Conservation (phyloP, 805 yeast genomes). For the Naumovozyma castellii region DNA sequence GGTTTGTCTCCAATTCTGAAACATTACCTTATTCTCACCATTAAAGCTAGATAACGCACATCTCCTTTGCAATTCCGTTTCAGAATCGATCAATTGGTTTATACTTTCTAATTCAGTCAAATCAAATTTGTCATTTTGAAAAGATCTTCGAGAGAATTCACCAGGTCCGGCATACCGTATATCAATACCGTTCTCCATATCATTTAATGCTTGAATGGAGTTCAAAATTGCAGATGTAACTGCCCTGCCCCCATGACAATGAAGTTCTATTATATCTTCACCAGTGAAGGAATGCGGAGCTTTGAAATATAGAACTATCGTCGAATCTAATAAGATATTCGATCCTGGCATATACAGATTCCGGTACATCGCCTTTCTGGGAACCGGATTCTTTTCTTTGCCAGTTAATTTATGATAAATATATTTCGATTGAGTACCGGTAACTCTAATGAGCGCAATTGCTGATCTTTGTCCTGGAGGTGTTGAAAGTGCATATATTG, state of each 20-base stretch:
- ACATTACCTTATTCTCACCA: slow-evolving; percentile 52
- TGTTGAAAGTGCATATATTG: slow-evolving; percentile 87
- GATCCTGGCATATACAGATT: slow-evolving; percentile 36
- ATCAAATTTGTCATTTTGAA: slow-evolving; percentile 74
- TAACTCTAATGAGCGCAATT: slow-evolving; percentile 71
- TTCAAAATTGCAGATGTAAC: slow-evolving; percentile 59
- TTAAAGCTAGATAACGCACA: slow-evolving; percentile 66
- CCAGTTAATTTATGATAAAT: slow-evolving; percentile 42
- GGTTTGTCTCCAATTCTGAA: slow-evolving; percentile 55
- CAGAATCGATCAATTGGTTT: slow-evolving; percentile 81
- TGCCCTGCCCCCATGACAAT: slow-evolving; percentile 89
- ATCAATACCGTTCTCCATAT: slow-evolving; percentile 29
- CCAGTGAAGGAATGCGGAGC: slow-evolving; percentile 84
- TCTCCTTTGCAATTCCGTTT: slow-evolving; percentile 78
- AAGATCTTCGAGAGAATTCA: slow-evolving; percentile 83
- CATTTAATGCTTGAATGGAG: slow-evolving; percentile 49
- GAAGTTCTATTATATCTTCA: slow-evolving; percentile 83
- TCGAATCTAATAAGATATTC: slow-evolving; percentile 56
- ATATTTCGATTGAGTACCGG: slow-evolving; percentile 54
- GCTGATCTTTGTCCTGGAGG: slow-evolving; percentile 67
- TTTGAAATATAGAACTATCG: slow-evolving; percentile 58
- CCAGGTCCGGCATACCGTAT: slow-evolving; percentile 87
- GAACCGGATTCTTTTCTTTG: slow-evolving; percentile 31
- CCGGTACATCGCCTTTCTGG: slow-evolving; percentile 49
- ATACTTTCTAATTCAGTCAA: slow-evolving; percentile 88